Evolutionary conservation across 768 basidiomycete genomes (phyloP).

Genomic region (Nidularia sp.): DNA sequence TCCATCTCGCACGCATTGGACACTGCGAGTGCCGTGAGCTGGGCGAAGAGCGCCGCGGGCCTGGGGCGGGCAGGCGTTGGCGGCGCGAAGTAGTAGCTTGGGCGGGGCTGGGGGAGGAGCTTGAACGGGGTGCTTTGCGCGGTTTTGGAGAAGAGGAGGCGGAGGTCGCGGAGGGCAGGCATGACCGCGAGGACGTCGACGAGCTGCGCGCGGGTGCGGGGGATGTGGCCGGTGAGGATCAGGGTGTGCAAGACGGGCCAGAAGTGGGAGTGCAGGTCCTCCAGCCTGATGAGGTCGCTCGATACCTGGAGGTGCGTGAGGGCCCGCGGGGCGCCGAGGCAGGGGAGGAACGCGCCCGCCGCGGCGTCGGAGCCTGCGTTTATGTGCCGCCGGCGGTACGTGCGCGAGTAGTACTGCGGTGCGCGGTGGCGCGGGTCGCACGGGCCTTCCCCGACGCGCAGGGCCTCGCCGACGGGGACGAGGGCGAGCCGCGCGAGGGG

Average conservation of each 20-base stretch:
- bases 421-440: slow-evolving; percentile 30
- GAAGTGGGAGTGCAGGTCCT: slow-evolving; percentile 20
- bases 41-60: slow-evolving; percentile 17
- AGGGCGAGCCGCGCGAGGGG: slow-evolving; percentile 28
- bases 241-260: slow-evolving; percentile 34
- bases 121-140: slow-evolving; percentile 20
- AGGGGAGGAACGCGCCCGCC: slow-evolving; percentile 23
- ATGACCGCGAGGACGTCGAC: slow-evolving; percentile 28
- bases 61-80: slow-evolving; percentile 13
- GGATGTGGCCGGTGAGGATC: slow-evolving; percentile 33
- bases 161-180: slow-evolving; percentile 26
- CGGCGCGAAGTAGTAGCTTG: too few species aligned
- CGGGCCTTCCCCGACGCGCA: slow-evolving; percentile 36
- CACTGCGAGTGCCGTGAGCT: slow-evolving; percentile 28
- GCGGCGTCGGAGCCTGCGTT: slow-evolving; percentile 25
- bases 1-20: slow-evolving; percentile 31
- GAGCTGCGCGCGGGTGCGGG: slow-evolving; percentile 18
- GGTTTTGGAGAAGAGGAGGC: slow-evolving; percentile 27
- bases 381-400: slow-evolving; percentile 33
- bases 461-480: slow-evolving; percentile 34
- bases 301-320: slow-evolving; percentile 34
- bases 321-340: slow-evolving; percentile 21
- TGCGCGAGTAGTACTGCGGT: slow-evolving; percentile 27
- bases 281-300: slow-evolving; percentile 26
- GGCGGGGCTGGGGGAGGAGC: slow-evolving; percentile 10